phyloP scores from a whole-genome alignment of 805 yeast genomes.

The Candida maltosa region DNA sequence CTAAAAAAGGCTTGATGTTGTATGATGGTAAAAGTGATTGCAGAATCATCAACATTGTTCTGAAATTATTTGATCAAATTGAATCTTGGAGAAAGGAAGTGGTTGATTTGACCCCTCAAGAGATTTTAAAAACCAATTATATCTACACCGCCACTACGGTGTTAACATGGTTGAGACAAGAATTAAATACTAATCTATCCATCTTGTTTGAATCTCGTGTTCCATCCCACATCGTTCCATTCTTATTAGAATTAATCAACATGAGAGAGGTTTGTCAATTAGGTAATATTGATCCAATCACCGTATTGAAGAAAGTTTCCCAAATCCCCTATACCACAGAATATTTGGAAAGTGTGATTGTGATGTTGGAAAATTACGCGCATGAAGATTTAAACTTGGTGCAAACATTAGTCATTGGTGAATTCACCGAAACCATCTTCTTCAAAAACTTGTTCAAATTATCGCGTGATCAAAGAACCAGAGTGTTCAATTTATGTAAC shows the following conservation, averaged over 20 bases:
- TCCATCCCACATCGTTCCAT: conserved; percentile 56
- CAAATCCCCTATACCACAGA: conserved; percentile 29
- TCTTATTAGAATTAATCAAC: conserved; percentile 57
- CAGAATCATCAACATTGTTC: conserved; percentile 35
- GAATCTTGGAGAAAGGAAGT: conserved; percentile 39
- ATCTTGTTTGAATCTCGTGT: conserved; percentile 51
- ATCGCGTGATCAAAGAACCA: conserved; percentile 40
- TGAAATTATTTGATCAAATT: conserved; percentile 41
- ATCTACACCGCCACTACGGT: conserved; percentile 65
- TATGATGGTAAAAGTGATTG: conserved; percentile 10
- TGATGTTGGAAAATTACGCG: conserved; percentile 37
- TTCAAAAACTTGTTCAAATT: conserved; percentile 64
- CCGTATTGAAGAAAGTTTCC: conserved; percentile 42
- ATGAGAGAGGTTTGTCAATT: conserved; percentile 80
- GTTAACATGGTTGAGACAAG: conserved; percentile 53
- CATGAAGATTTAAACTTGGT: conserved; percentile 27
- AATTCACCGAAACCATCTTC: conserved; percentile 67
- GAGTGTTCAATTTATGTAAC: conserved; percentile 50
- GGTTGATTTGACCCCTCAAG: conserved; percentile 46
- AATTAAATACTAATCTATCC: conserved; percentile 53
- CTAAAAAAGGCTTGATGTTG: conserved; percentile 30
- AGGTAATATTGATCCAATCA: conserved; percentile 55
- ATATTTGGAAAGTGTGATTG: conserved; percentile 23
- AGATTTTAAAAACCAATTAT: conserved; percentile 56
- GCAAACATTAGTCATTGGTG: conserved; percentile 65